Conservation (phyloP, 495 filamentous ascomycete species). For the Aspergillus baeticus region DNA sequence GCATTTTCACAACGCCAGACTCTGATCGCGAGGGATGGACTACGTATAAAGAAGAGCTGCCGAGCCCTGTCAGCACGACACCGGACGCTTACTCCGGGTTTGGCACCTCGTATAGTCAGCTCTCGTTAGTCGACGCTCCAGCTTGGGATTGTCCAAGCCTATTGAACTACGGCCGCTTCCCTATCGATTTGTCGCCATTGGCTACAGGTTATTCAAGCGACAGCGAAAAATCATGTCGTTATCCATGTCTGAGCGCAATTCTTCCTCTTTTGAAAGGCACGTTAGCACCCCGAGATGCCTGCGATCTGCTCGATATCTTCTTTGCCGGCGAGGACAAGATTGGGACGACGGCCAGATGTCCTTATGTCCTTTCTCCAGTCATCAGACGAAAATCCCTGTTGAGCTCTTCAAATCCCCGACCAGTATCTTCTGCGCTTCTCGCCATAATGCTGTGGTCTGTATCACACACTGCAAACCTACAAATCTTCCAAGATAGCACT, state of each 20-base stretch:
- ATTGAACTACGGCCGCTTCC: neutral
- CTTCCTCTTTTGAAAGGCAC: slow-evolving; percentile 39
- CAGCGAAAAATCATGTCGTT: slow-evolving; percentile 3
- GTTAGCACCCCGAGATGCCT: slow-evolving; percentile 41
- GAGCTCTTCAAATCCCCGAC: slow-evolving; percentile 29
- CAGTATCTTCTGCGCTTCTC: slow-evolving; percentile 34
- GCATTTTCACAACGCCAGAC: neutral
- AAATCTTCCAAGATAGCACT: slow-evolving; percentile 26
- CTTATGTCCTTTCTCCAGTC: slow-evolving; percentile 39
- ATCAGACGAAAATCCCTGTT: slow-evolving; percentile 37
- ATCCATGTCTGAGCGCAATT: slow-evolving; percentile 24
- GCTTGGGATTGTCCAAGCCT: too few species aligned
- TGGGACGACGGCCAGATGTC: slow-evolving; percentile 34
- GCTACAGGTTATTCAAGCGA: neutral
- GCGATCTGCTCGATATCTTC: slow-evolving; percentile 50
- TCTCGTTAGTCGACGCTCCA: too few species aligned
- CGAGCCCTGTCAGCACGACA: too few species aligned
- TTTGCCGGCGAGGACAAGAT: slow-evolving; percentile 35
- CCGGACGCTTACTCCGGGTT: too few species aligned
- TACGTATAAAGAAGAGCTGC: neutral
- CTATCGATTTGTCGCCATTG: neutral
- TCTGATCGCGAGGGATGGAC: neutral
- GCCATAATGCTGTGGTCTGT: slow-evolving; percentile 40
- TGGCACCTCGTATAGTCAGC: too few species aligned
- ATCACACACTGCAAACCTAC: slow-evolving; percentile 38